Percentiles rank a stretch among this genome's conserved stretches.
phyloP scores from a whole-genome alignment of 108 stramenopile genomes.

The Skeletonema grethae region DNA sequence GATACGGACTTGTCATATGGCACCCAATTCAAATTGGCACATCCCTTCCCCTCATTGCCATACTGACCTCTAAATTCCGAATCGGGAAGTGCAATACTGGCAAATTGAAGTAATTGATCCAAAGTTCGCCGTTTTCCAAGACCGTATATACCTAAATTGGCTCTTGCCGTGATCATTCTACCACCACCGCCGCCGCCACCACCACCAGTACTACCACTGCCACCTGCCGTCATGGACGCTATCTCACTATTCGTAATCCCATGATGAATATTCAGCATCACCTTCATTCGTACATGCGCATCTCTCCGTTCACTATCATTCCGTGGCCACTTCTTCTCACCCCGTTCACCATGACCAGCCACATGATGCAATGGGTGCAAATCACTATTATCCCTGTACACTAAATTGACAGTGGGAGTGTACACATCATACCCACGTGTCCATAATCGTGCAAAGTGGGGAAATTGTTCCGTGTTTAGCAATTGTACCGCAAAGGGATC shows the following conservation, averaged over 20 bases:
- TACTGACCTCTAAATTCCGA: constrained; percentile 16
- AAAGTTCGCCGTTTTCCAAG: constrained; percentile 79
- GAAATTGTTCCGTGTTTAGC: constrained; percentile 91
- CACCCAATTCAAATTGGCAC: constrained; percentile 63
- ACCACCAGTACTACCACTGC: neutral
- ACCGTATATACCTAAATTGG: constrained; percentile 83
- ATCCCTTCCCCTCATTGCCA: constrained; percentile 50
- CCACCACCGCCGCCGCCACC: constrained; percentile 31
- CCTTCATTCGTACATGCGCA: constrained; percentile 50
- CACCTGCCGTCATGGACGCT: constrained; percentile 16
- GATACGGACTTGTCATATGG: constrained; percentile 77
- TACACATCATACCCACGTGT: constrained; percentile 89
- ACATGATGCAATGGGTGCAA: constrained; percentile 46
- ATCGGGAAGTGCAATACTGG: constrained; percentile 60
- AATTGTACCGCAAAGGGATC: constrained; percentile 88
- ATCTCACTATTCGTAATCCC: constrained; percentile 29
- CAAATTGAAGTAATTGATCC: constrained; percentile 72
- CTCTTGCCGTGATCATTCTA: constrained; percentile 47
- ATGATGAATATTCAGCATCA: constrained; percentile 45
- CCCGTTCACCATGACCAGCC: constrained; percentile 59
- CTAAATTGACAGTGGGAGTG: constrained; percentile 77
- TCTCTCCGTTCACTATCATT: constrained; percentile 44
- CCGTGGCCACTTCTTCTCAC: constrained; percentile 70
- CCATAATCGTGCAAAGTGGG: constrained; percentile 83
- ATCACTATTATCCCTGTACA: constrained; percentile 55